Conservation (phyloP, 306 rosid species). For the Neltuma alba region DNA sequence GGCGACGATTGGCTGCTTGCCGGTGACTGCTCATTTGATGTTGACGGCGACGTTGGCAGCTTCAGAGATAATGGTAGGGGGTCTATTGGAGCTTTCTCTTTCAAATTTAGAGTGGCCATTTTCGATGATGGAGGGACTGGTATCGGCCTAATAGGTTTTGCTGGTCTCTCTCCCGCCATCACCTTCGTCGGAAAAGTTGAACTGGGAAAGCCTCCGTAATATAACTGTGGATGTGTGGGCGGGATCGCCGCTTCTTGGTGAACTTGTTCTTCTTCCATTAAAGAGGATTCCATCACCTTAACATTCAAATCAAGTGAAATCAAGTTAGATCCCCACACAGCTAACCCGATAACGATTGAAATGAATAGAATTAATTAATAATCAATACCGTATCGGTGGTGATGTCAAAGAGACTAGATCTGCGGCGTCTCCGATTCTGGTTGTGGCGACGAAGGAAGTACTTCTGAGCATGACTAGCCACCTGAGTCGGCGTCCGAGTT, state of each 20-base stretch:
- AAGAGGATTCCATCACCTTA: slow-evolving; percentile 59
- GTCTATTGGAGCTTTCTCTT: slow-evolving; percentile 42
- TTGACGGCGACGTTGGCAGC: slow-evolving; percentile 22
- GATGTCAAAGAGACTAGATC: slow-evolving; percentile 95
- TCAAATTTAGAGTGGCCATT: slow-evolving; percentile 69
- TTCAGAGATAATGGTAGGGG: slow-evolving; percentile 62
- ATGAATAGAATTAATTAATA: not conserved
- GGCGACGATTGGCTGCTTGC: slow-evolving; percentile 17
- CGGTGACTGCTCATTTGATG: slow-evolving; percentile 44
- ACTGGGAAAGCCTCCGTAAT: slow-evolving; percentile 48
- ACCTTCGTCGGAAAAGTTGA: slow-evolving; percentile 42
- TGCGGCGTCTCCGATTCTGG: slow-evolving; percentile 82
- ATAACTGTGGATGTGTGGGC: slow-evolving; percentile 42
- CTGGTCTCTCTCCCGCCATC: not conserved
- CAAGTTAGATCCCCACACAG: not conserved
- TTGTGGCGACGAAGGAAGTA: slow-evolving; percentile 85
- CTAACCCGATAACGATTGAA: not conserved
- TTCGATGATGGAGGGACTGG: slow-evolving; percentile 75
- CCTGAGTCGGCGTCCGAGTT: slow-evolving; percentile 95
- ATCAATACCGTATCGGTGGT: slow-evolving; percentile 68
- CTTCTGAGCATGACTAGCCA: slow-evolving; percentile 95
- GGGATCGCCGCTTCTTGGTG: slow-evolving; percentile 41
- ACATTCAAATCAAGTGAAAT: not conserved
- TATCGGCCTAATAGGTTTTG: slow-evolving; percentile 68
- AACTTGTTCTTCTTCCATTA: slow-evolving; percentile 57